Evolutionary conservation across 352 stramenopile species (phyloP).

Genomic region (Phytophthora sp.): DNA sequence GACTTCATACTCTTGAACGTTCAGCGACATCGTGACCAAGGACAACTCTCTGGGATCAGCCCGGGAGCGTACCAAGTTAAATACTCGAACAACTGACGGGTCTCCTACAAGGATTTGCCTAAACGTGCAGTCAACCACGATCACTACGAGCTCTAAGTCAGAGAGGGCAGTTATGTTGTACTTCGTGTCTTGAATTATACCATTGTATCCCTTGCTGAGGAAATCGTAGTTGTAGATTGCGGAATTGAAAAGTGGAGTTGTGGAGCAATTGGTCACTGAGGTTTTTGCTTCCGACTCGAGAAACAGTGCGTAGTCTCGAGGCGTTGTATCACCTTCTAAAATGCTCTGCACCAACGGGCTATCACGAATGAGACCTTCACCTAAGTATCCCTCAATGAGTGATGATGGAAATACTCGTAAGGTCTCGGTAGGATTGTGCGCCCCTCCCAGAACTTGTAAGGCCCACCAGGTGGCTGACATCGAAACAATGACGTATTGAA

Average conservation of each 20-base stretch:
- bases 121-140: slow-evolving; percentile 50
- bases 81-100: slow-evolving; percentile 24
- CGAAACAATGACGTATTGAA: slow-evolving; percentile 39
- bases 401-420: slow-evolving; percentile 14
- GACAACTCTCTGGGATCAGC: slow-evolving; percentile 16
- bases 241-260: slow-evolving; percentile 8
- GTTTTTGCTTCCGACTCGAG: slow-evolving; percentile 33
- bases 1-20: slow-evolving; percentile 41
- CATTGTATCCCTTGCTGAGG: slow-evolving; percentile 31
- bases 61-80: slow-evolving; percentile 37
- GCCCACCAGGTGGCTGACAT: slow-evolving; percentile 31
- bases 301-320: slow-evolving; percentile 38
- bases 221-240: slow-evolving; percentile 46
- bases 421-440: slow-evolving; percentile 13
- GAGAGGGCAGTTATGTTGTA: slow-evolving; percentile 44
- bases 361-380: slow-evolving; percentile 27
- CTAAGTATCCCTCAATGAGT: slow-evolving; percentile 39
- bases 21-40: slow-evolving; percentile 33
- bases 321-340: slow-evolving; percentile 34
- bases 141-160: slow-evolving; percentile 45
- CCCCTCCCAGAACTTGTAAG: slow-evolving; percentile 22
- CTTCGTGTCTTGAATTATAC: slow-evolving; percentile 24
- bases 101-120: slow-evolving; percentile 21
- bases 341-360: slow-evolving; percentile 36
- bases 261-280: slow-evolving; percentile 29